phyloP scores from a whole-genome alignment of 352 stramenopile genomes.

The Aphanomyces cochlioides region DNA sequence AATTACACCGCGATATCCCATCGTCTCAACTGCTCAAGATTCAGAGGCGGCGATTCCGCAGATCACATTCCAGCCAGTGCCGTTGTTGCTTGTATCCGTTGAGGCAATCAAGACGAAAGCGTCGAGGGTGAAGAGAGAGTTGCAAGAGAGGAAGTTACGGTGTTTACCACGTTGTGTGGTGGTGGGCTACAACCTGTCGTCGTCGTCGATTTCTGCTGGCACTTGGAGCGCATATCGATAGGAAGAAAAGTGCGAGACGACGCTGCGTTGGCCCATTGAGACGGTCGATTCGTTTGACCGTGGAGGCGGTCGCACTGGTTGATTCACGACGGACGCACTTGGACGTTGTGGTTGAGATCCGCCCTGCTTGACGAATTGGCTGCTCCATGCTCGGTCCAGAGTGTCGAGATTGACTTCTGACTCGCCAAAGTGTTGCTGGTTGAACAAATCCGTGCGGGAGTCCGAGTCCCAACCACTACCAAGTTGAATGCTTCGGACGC shows the following conservation, averaged over 20 bases:
- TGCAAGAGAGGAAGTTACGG: no score
- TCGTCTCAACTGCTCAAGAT: no score
- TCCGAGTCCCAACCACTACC: constrained; percentile 15
- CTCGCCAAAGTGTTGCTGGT: constrained; percentile 22
- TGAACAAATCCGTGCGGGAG: constrained; percentile 22
- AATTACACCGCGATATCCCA: no score
- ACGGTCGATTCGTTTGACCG: no score
- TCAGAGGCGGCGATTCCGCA: no score
- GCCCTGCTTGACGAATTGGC: constrained; percentile 3
- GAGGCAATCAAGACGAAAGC: no score
- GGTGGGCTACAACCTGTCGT: no score
- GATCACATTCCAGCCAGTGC: no score
- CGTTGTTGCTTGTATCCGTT: no score
- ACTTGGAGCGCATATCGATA: constrained; percentile 16
- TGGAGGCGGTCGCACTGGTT: no score
- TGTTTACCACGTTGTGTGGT: no score
- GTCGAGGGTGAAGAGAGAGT: no score
- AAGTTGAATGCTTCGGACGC: constrained; percentile 22
- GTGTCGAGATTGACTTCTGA: constrained; percentile 24
- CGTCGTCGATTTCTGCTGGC: not conserved
- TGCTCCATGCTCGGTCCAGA: constrained; percentile 18
- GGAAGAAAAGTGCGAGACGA: not conserved
- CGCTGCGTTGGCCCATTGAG: not conserved
- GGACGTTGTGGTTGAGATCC: not conserved
- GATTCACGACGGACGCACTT: not conserved